Conservation (phyloP, 495 filamentous ascomycete species). For the Oleoguttula mirabilis region DNA sequence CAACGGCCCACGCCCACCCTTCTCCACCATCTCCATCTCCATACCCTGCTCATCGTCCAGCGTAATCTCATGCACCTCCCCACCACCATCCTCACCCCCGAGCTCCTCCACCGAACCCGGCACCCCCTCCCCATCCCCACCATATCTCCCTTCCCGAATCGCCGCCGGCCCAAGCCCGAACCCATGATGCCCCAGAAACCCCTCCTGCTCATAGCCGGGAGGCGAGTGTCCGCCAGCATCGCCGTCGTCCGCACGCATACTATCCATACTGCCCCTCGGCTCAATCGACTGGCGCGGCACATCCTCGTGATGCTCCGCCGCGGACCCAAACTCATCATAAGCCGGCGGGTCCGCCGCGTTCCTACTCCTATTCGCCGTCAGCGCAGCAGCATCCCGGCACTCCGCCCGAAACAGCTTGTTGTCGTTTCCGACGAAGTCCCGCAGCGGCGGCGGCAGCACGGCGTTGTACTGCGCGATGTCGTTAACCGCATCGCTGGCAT, state of each 20-base stretch:
- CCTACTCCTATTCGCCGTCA: not conserved
- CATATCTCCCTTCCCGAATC: not conserved
- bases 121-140: slow-evolving; percentile 2
- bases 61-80: slow-evolving; percentile 3
- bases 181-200: not conserved
- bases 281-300: slow-evolving; percentile 3
- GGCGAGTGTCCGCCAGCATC: not conserved
- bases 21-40: slow-evolving; percentile 13
- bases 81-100: not conserved
- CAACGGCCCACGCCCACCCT: not conserved
- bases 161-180: slow-evolving; percentile 11
- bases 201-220: slow-evolving; percentile 4
- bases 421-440: slow-evolving; percentile 11
- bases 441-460: slow-evolving; percentile 6
- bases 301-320: not conserved
- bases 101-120: not conserved
- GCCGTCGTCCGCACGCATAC: not conserved
- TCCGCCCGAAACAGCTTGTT: slow-evolving; percentile 11
- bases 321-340: not conserved
- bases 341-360: not conserved
- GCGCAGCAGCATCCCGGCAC: not conserved
- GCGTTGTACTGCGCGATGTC: slow-evolving; percentile 2
- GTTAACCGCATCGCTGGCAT: slow-evolving; percentile 15
- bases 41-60: slow-evolving; percentile 9
- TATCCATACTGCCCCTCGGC: slow-evolving; percentile 3